phyloP scores from a whole-genome alignment of 345 rosid species.

The Raphanus sativus region DNA sequence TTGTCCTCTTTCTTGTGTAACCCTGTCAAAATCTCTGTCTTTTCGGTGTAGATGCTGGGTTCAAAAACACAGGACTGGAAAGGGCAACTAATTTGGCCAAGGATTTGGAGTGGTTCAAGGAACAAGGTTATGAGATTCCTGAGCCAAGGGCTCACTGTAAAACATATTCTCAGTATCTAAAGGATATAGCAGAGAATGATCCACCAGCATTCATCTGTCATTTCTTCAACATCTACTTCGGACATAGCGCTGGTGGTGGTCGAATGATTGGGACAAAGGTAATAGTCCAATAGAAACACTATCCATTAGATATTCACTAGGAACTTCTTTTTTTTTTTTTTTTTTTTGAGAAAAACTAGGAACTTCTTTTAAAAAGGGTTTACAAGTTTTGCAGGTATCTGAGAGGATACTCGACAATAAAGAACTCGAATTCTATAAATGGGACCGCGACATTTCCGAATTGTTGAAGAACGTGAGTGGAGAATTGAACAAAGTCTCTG shows the following conservation, averaged over 20 bases:
- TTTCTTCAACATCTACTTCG: conserved; percentile 81
- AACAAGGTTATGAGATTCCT: background rate
- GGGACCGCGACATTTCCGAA: conserved; percentile 69
- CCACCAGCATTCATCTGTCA: conserved; percentile 89
- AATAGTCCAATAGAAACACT: background rate
- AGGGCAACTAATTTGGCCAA: background rate
- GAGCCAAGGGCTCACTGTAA: conserved; percentile 46
- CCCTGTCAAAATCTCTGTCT: background rate
- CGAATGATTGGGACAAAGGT: background rate
- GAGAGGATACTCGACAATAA: conserved; percentile 57
- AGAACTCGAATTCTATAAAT: conserved; percentile 73
- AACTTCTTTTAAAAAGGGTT: background rate
- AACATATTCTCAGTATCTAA: conserved; percentile 48
- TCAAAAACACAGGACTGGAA: background rate
- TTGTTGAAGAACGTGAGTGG: conserved; percentile 65
- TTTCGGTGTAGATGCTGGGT: background rate
- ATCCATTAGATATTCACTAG: background rate
- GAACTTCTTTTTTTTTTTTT: background rate
- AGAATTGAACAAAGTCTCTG: conserved; percentile 62
- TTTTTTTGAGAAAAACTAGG: too few relatives aligned
- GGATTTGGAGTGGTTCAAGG: conserved; percentile 4
- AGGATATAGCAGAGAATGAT: conserved; percentile 46
- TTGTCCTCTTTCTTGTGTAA: too few relatives aligned
- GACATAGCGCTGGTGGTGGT: background rate
- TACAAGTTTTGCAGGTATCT: conserved; percentile 47